phyloP scores from a whole-genome alignment of 192 early-diverging fungal species.

The Mortierella alpina region DNA sequence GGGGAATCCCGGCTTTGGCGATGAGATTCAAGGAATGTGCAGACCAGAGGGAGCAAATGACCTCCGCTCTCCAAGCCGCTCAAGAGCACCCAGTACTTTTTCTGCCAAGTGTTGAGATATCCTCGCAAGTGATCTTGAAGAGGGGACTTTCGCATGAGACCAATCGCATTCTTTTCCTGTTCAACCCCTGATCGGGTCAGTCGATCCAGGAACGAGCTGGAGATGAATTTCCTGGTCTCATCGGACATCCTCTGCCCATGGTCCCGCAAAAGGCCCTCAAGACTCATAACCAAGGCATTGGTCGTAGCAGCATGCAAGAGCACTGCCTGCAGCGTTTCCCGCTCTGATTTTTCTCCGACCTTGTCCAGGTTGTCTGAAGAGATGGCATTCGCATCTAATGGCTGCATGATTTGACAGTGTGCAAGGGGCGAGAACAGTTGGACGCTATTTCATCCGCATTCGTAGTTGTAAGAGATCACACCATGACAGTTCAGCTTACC shows the following conservation, averaged over 20 bases:
- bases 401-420: constrained; percentile 2
- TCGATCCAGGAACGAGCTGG: constrained; percentile 47
- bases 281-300: constrained; percentile 47
- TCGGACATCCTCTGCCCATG: constrained; percentile 51
- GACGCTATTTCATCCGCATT: background rate
- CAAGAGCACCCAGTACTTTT: constrained; percentile 51
- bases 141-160: constrained; percentile 29
- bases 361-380: constrained; percentile 1
- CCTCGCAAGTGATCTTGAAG: constrained; percentile 45
- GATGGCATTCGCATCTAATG: constrained; percentile 27
- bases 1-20: constrained; percentile 33
- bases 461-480: background rate
- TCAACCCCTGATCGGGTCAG: constrained; percentile 39
- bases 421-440: background rate
- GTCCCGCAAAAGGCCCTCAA: constrained; percentile 46
- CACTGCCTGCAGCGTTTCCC: constrained; percentile 23
- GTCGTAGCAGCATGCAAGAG: constrained; percentile 44
- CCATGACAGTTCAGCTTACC: constrained; percentile 13
- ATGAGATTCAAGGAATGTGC: constrained; percentile 30
- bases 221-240: constrained; percentile 41
- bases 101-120: constrained; percentile 46
- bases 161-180: constrained; percentile 30
- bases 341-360: constrained; percentile 23
- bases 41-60: constrained; percentile 38
- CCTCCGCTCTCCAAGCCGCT: constrained; percentile 50